Conservation (phyloP, 192 early-diverging fungal genomes). For the Rhizophlyctis rosea region DNA sequence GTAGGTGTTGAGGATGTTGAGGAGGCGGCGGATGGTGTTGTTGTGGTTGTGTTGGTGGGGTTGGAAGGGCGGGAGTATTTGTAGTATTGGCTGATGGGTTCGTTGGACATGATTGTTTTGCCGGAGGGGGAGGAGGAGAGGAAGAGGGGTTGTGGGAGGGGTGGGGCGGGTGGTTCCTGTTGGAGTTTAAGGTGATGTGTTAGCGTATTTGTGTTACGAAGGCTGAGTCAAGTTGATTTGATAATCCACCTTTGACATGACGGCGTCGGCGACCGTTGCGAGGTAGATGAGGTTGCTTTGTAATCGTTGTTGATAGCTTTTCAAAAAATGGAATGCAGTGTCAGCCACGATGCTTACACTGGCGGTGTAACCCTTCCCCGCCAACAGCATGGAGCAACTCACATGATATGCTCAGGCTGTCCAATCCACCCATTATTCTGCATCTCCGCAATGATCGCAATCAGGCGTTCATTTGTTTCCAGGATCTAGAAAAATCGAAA, state of each 20-base stretch:
- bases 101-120: background rate
- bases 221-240: too few species aligned
- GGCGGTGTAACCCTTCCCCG: too few species aligned
- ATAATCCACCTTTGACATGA: too few species aligned
- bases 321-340: background rate
- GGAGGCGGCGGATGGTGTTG: constrained; percentile 34
- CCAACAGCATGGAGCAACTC: too few species aligned
- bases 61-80: background rate
- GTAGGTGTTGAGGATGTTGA: constrained; percentile 37
- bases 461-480: constrained; percentile 59
- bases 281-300: constrained; percentile 63
- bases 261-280: constrained; percentile 56
- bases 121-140: background rate
- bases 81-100: background rate
- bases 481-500: constrained; percentile 38
- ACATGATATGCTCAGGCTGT: constrained; percentile 50
- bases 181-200: background rate
- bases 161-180: background rate
- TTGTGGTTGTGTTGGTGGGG: constrained; percentile 42
- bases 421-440: constrained; percentile 61
- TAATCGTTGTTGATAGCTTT: constrained; percentile 58
- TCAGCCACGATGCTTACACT: background rate
- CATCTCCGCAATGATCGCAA: constrained; percentile 56
- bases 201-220: too few species aligned
- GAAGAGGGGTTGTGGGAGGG: constrained; percentile 2